Base-by-base conservation (phyloP, 495 filamentous ascomycete species). In the Sordaria brevicollis region DNA sequence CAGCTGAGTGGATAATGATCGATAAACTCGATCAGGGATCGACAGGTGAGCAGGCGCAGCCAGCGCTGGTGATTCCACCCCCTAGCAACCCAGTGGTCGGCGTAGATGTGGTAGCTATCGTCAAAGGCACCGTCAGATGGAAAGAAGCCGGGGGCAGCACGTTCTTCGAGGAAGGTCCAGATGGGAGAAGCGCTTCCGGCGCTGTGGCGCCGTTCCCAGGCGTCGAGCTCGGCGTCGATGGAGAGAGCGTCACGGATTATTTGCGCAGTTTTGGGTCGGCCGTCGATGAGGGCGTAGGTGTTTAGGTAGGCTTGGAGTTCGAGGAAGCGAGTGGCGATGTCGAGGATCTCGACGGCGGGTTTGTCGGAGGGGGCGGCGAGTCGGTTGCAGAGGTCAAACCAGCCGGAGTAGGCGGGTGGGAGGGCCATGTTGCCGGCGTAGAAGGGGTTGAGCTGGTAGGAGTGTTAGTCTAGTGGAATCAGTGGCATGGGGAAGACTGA, bases 21-120 rank as follows among this genome's bases (percentile, higher is more conserved):
- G 10, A 74, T 69, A 36, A 74, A 76, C 19, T 76, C 74, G 35
- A 83, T 67, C 9, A 90, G 83, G 29, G 82, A 79, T 67, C 89
- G 85, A 74, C 83, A 86, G 33, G 85, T 78, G 13, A 89, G 74
- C 49, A 90, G 86, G 34, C 87, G 85, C 2, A 86, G 82, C 76
- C 85, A 86, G 35, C 90, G 87, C 72, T 88, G 90, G 67, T 89
- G 83, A 68, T 89, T 91, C 86, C 86, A 89, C 33, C 86, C 80
- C 29, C 85, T 81, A 17, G 83, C 83, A 34, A 83, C 78, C 86
- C 87, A 89, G 43, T 86, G 81, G 66, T 85, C 83, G 5, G 74
- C 74, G 73, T 91, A 91, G 17, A 83, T 74, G 72, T 91, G 87
- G 73, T 89, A 91, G 69, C 82, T 80, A 36, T 85, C 83, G 49